Conservation (phyloP, 306 rosid genomes). For the Quercus rubra region DNA sequence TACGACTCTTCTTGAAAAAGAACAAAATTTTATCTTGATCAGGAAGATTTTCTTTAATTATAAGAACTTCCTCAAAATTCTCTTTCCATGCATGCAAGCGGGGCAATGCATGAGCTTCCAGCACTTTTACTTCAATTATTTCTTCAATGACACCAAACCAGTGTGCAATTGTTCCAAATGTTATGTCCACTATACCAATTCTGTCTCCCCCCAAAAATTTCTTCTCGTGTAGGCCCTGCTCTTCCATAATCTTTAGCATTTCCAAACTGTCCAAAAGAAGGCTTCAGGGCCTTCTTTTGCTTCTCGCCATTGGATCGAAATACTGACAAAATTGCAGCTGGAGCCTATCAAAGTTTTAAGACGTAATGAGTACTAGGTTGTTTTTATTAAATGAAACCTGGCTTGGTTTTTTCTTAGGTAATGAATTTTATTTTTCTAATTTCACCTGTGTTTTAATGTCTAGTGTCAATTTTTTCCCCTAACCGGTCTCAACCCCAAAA, state of each 20-base stretch:
- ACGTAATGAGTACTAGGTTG: no score
- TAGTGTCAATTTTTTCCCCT: no score
- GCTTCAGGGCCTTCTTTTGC: slow-evolving; percentile 14
- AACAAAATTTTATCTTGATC: neutral
- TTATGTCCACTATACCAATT: slow-evolving; percentile 31
- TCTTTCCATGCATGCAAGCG: slow-evolving; percentile 22
- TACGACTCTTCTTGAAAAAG: no score
- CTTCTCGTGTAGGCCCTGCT: slow-evolving; percentile 8
- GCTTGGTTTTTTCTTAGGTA: no score
- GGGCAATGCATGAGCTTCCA: slow-evolving; percentile 25
- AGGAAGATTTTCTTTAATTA: slow-evolving; percentile 25
- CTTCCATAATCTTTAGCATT: slow-evolving; percentile 23
- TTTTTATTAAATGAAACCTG: no score
- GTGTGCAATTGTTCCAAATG: slow-evolving; percentile 18
- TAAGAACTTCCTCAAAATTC: slow-evolving; percentile 7
- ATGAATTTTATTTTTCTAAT: no score
- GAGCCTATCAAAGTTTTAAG: neutral
- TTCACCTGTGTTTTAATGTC: no score
- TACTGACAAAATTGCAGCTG: neutral
- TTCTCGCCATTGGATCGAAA: neutral
- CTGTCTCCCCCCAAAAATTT: slow-evolving; percentile 28
- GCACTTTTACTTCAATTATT: neutral
- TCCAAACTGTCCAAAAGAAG: slow-evolving; percentile 9
- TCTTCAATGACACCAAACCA: slow-evolving; percentile 5
- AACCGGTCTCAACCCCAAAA: no score